Percentiles rank a stretch among this genome's conserved stretches.
Conservation (phyloP, 2,329 filamentous ascomycete genomes). For the Clarireedia homoeocarpa region DNA sequence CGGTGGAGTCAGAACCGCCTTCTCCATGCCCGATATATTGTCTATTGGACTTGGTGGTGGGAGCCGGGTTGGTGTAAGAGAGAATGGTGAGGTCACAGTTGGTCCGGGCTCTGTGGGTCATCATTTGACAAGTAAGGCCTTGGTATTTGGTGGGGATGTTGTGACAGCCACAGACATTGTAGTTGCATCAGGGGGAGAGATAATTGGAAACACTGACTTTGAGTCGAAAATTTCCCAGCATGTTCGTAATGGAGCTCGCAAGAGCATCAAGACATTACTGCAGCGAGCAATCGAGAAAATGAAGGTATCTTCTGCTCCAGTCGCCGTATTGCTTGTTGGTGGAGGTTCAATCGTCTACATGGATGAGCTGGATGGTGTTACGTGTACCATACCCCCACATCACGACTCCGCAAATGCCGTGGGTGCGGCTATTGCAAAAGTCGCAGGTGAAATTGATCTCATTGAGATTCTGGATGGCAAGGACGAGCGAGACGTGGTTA, state of each 20-base stretch:
- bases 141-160: conserved; percentile 43
- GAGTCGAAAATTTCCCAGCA: too few species aligned
- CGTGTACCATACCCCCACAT: conserved; percentile 40
- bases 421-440: conserved; percentile 40
- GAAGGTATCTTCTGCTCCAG: conserved; percentile 43
- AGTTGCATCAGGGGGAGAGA: too few species aligned
- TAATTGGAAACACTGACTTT: conserved; percentile 6
- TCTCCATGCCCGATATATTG: conserved; percentile 45
- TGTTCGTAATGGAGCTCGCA: too few species aligned
- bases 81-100: conserved; percentile 42
- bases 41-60: conserved; percentile 34
- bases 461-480: conserved; percentile 13
- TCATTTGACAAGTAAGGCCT: conserved; percentile 37
- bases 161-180: conserved; percentile 49
- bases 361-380: conserved; percentile 39
- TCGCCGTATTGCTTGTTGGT: conserved; percentile 46
- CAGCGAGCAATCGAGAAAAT: conserved; percentile 45
- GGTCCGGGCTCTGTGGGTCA: conserved; percentile 49
- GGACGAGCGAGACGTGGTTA: conserved; percentile 8
- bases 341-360: conserved; percentile 46
- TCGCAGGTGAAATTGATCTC: conserved; percentile 27
- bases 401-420: conserved; percentile 50
- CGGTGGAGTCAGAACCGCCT: conserved; percentile 48
- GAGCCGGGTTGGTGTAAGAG: too few species aligned
- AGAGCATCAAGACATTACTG: conserved; percentile 32